Evolutionary conservation across 139 green algal genomes (phyloP).

Genomic region (Spirogloea muscicola): DNA sequence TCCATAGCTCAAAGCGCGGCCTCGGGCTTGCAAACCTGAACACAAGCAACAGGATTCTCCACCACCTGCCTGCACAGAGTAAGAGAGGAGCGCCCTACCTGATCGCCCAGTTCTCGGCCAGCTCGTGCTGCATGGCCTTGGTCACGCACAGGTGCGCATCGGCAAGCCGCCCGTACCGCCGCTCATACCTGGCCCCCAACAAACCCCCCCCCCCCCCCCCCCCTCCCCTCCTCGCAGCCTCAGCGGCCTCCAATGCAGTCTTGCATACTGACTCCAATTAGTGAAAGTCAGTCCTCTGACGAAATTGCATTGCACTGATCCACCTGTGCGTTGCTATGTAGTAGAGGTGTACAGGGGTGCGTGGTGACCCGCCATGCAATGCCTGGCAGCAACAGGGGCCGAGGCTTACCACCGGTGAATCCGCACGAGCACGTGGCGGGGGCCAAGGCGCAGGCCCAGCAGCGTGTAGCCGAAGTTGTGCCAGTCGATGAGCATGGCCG

Average conservation of each 20-base stretch:
- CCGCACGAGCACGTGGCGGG: constrained; percentile 51
- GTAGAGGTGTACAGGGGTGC: background rate
- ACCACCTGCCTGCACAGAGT: background rate
- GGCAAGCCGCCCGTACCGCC: constrained; percentile 52
- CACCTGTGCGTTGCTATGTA: background rate
- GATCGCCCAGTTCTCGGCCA: constrained; percentile 66
- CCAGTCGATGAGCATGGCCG: constrained; percentile 85
- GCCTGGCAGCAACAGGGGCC: background rate
- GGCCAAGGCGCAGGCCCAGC: constrained; percentile 67
- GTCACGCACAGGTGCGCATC: constrained; percentile 80
- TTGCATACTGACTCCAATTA: no score
- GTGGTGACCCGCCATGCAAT: background rate
- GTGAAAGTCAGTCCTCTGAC: no score
- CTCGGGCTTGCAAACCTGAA: background rate
- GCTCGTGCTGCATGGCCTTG: constrained; percentile 72
- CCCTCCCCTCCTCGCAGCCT: background rate
- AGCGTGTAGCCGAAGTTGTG: constrained; percentile 94
- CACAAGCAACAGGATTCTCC: background rate
- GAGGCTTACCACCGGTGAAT: constrained; percentile 46
- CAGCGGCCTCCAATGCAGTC: no score
- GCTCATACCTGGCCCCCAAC: constrained; percentile 29
- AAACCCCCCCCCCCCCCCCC: background rate
- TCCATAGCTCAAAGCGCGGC: background rate
- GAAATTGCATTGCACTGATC: background rate
- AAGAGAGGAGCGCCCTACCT: constrained; percentile 11